phyloP scores from a whole-genome alignment of 192 early-diverging fungal genomes.

The Entomortierella beljakovae region DNA sequence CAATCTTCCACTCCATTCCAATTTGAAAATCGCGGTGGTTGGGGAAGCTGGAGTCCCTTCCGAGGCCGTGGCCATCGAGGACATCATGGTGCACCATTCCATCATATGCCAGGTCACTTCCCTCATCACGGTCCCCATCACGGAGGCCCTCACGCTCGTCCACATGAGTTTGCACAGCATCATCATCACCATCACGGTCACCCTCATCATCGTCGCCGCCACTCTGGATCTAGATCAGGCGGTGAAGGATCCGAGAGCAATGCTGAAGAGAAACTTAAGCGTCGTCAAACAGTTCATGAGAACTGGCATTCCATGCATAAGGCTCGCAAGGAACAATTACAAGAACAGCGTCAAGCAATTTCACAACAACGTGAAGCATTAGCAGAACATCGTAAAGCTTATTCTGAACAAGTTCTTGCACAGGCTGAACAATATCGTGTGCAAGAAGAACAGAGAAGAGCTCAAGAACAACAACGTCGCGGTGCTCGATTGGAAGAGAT shows the following conservation, averaged over 20 bases:
- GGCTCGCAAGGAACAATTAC: slow-evolving; percentile 17
- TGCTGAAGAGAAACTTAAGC: slow-evolving; percentile 31
- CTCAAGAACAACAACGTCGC: slow-evolving; percentile 22
- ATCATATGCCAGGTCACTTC: neutral
- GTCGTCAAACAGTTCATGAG: slow-evolving; percentile 46
- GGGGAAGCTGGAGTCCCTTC: slow-evolving; percentile 23
- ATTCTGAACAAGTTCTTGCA: neutral
- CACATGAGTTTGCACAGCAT: too few relatives aligned
- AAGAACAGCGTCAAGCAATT: slow-evolving; percentile 22
- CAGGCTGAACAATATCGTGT: slow-evolving; percentile 12
- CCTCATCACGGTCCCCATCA: slow-evolving; percentile 13
- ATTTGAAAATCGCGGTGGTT: slow-evolving; percentile 31
- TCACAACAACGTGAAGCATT: slow-evolving; percentile 20
- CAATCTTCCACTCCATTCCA: neutral
- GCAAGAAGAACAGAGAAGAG: slow-evolving; percentile 24
- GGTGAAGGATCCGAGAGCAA: slow-evolving; percentile 5
- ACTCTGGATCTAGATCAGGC: slow-evolving; percentile 33
- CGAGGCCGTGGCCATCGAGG: slow-evolving; percentile 17
- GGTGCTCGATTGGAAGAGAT: slow-evolving; percentile 10
- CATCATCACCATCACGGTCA: too few relatives aligned
- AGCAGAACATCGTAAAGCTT: slow-evolving; percentile 9
- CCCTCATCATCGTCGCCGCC: slow-evolving; percentile 20
- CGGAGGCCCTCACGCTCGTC: too few relatives aligned
- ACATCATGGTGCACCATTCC: slow-evolving; percentile 6
- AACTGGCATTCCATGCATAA: slow-evolving; percentile 26